Evolutionary conservation across 345 rosid genomes (phyloP), one percentile per base, ranked within the genome.

Genomic region (Camelina laxa): DNA sequence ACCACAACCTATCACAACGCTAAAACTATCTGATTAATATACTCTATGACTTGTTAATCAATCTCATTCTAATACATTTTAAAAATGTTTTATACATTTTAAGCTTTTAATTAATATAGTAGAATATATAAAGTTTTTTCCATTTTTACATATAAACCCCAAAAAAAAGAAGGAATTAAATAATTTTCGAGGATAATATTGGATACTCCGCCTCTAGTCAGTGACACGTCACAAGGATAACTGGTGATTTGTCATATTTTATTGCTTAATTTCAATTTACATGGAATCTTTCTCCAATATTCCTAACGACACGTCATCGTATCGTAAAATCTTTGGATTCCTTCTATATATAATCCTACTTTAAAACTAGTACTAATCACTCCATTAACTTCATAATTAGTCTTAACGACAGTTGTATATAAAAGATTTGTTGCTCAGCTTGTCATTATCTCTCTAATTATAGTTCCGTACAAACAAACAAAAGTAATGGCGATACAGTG

Each of bases 401-500:
- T 65, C 33, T 33, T 48, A 24, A 65, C 11, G 4, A 16, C 24
- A 64, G 6, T 17, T 9, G 7, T 30, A 67, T 51, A 51, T 13
- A 36, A 1, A 4, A 33, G 58, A 65, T 33, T 13, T 33, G 4
- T 6, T 13, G 4, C 11, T 14, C 16, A 47, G 1, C 27, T 36
- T 21, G n/a, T 19, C 30, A 60, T 60, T 21, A 12, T 53, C 31
- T 53, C n/a, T 61, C 50, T 17, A 3, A 2, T 33, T 3, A 36
- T 9, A 0, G 4, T 36, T 49, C 31, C 62, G 49, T 53, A 53
- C 59, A 62, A 3, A 53, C 59, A 62, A 3, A 47, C 7, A 24
- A 22, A 22, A 24, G 4, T 3, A 24, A 85, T 87, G 95, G 85
- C 87, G 80, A 75, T 82, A 33, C 80, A 72, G 27, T 69, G 59